phyloP scores from a whole-genome alignment of 441 rosid species.

The Brassica hybrid region DNA sequence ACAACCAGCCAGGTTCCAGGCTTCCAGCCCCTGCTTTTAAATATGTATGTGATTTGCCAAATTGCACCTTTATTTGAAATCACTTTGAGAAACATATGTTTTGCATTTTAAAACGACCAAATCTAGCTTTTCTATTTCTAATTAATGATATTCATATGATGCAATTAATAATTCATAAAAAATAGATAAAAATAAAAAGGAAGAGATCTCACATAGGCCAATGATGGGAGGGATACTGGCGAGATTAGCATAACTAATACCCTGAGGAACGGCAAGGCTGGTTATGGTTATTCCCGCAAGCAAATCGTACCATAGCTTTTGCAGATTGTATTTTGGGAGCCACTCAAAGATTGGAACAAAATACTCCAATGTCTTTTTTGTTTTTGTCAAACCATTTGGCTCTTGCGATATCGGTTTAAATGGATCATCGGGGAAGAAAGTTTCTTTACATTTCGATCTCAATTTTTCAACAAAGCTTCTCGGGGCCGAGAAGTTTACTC shows the following conservation, averaged over 20 bases:
- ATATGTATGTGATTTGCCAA: no score
- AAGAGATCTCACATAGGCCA: constrained; percentile 72
- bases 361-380: constrained; percentile 55
- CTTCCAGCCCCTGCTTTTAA: neutral
- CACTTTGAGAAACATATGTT: neutral
- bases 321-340: constrained; percentile 66
- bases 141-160: neutral
- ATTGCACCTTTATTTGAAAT: neutral
- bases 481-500: constrained; percentile 58
- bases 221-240: constrained; percentile 77
- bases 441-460: constrained; percentile 63
- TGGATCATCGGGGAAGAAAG: constrained; percentile 86
- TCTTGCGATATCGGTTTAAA: constrained; percentile 53
- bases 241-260: constrained; percentile 90
- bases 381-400: constrained; percentile 19
- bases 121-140: neutral
- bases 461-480: constrained; percentile 53
- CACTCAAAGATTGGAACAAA: constrained; percentile 79
- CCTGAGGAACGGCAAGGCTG: constrained; percentile 93
- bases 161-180: neutral
- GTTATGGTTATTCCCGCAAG: constrained; percentile 93
- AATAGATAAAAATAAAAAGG: neutral
- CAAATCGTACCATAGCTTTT: constrained; percentile 56
- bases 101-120: neutral
- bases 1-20: neutral